Base-by-base conservation (phyloP, 768 basidiomycete species). In the Asterophora lycoperdoides region DNA sequence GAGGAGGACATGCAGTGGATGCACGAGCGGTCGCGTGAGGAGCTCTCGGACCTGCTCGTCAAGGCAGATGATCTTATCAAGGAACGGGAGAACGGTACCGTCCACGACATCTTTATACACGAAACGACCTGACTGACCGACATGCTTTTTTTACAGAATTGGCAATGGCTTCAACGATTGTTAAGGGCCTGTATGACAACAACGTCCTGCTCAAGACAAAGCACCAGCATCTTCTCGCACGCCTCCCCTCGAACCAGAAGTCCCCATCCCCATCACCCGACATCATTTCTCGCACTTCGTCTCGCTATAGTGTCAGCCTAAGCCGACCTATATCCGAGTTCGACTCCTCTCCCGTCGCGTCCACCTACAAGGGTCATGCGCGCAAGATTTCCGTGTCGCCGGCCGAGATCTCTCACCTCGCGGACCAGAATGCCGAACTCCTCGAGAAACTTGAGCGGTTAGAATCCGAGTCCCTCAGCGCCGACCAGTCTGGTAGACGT, bases 401-500 rank as follows among this genome's bases (percentile, higher is more conserved):
- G 1, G 68, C 76, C 13, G 88, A 90, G 49, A 74, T 93, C 20
- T 78, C 81, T 2, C 71, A 78, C 6, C 78, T 93, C 36, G 78
- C 86, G 0, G 86, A 89, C 59, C 89, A 93, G 66, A 93, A 93
- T 57, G 80, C 83, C 0, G 89, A 93, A 54, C 81, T 93, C 13
- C 67, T 88, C 4, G 67, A 75, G 19, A 89, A 89, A 55, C 74
- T 93, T 5, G 85, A 91, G 65, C 76, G 77, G 51, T 75, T 93
- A 8, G 86, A 93, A 61, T 64, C 74, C 1, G 89, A 92, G 51
- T 81, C 89, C 13, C 65, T 64, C 9, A 76, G 77, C 37, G 74
- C 84, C 2, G 89, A 93, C 56, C 76, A 77, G 32, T 71, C 75
- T 1, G 88, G 90, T 10, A 76, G 83, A 50, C 77, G 80, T 29